A percentile compares a stretch with the other conserved stretches of the same genome.
phyloP scores from a whole-genome alignment of 2,329 filamentous ascomycete genomes.

The Ustulina deusta region DNA sequence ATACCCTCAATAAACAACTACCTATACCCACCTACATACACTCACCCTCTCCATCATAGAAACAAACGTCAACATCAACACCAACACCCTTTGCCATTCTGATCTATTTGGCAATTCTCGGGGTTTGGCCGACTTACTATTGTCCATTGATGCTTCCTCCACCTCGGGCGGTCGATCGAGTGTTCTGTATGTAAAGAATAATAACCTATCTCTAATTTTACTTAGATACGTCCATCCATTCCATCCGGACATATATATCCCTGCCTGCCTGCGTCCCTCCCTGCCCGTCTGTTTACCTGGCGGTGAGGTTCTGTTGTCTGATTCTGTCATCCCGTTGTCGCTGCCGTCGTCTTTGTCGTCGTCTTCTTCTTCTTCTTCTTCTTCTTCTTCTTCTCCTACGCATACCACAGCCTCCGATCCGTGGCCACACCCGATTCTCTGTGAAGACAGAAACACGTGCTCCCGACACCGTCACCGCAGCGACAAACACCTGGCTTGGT shows the following conservation, averaged over 20 bases:
- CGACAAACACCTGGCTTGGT: too few relatives aligned
- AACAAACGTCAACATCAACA: not conserved
- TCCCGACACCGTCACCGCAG: not conserved
- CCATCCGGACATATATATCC: not conserved
- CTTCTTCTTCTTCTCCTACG: not conserved
- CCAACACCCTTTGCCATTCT: not conserved
- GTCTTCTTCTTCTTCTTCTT: too few relatives aligned
- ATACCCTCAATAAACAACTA: slow-evolving; percentile 22
- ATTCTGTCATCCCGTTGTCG: not conserved
- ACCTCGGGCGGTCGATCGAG: too few relatives aligned
- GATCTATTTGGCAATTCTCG: not conserved
- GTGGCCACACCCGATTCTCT: not conserved
- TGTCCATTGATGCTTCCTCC: not conserved
- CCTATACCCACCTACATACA: too few relatives aligned
- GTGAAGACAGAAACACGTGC: too few relatives aligned
- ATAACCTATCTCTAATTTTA: not conserved
- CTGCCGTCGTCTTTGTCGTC: too few relatives aligned
- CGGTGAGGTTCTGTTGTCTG: not conserved
- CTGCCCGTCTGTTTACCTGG: too few relatives aligned
- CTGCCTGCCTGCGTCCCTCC: not conserved
- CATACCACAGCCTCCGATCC: not conserved
- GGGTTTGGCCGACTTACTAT: not conserved
- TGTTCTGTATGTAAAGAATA: not conserved
- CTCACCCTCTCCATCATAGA: not conserved
- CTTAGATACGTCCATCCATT: not conserved